These are phyloP conservation scores for Leishmania arabica DNA, from an alignment of 208 protist genomes.

Conservation along the genomic window DNA sequence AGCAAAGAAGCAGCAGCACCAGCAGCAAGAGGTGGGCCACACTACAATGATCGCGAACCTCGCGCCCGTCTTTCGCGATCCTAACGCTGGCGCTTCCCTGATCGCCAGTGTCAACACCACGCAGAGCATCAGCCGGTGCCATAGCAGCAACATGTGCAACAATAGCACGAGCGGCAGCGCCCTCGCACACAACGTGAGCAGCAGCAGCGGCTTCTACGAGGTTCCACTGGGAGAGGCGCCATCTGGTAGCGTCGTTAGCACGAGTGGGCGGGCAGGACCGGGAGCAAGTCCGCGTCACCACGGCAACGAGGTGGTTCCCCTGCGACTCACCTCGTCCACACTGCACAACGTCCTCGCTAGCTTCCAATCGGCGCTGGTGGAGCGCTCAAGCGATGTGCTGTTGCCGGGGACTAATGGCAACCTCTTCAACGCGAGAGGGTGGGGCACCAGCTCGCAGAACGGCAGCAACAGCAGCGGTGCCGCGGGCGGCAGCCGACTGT, in stretches of 20 bases:
- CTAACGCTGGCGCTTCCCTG: neutral
- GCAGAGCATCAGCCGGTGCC: neutral
- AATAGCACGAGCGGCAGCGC: neutral
- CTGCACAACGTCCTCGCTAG: constrained; percentile 26
- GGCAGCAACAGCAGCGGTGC: neutral
- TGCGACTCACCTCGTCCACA: constrained; percentile 23
- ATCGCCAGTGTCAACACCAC: neutral
- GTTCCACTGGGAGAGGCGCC: neutral
- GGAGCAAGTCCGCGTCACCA: neutral
- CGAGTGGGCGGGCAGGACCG: neutral
- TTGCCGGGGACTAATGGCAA: neutral
- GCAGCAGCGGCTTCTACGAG: neutral
- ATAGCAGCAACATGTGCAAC: neutral
- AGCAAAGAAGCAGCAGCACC: neutral
- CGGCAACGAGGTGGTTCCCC: constrained; percentile 2
- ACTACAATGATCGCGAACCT: neutral
- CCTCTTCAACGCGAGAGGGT: neutral
- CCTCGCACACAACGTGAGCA: neutral
- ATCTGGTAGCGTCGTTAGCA: neutral
- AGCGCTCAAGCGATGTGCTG: constrained; percentile 8
- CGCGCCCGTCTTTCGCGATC: constrained; percentile 1
- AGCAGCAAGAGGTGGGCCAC: neutral
- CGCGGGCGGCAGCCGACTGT: neutral
- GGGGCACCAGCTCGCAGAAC: neutral
- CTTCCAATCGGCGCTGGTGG: constrained; percentile 27